Conservation (phyloP, 176 grass and related monocot species). For the Ananas comosus region DNA sequence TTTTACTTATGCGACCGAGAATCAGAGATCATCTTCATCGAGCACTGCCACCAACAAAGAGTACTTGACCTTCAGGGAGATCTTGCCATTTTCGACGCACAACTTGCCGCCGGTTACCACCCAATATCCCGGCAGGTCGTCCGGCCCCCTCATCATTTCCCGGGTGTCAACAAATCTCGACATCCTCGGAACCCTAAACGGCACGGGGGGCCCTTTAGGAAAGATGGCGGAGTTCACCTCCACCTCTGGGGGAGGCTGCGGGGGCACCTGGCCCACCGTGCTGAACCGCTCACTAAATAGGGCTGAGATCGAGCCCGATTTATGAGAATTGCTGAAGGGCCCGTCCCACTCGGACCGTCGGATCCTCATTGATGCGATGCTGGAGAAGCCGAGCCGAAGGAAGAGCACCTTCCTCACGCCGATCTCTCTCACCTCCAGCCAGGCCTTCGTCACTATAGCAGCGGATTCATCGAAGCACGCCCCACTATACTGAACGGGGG, state of each 20-base stretch:
- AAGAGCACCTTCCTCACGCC: constrained; percentile 74
- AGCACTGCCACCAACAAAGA: constrained; percentile 56
- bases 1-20: background rate
- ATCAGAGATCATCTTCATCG: constrained; percentile 35
- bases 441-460: constrained; percentile 69
- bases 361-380: constrained; percentile 57
- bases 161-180: constrained; percentile 65
- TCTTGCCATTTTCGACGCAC: constrained; percentile 56
- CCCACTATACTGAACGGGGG: constrained; percentile 57
- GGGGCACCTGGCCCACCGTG: constrained; percentile 6
- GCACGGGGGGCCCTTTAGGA: constrained; percentile 76
- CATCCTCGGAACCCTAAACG: constrained; percentile 64
- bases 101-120: constrained; percentile 82
- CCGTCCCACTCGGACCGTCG: constrained; percentile 83
- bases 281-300: constrained; percentile 51
- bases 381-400: constrained; percentile 78
- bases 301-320: constrained; percentile 54
- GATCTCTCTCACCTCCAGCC: constrained; percentile 77
- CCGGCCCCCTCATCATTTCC: constrained; percentile 57
- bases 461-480: constrained; percentile 65
- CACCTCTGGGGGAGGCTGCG: constrained; percentile 24
- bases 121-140: constrained; percentile 80
- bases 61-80: constrained; percentile 70
- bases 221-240: constrained; percentile 88
- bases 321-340: constrained; percentile 20